Evolutionary conservation across 2,329 filamentous ascomycete genomes (phyloP).

Genomic region (Sarocladium oryzae): DNA sequence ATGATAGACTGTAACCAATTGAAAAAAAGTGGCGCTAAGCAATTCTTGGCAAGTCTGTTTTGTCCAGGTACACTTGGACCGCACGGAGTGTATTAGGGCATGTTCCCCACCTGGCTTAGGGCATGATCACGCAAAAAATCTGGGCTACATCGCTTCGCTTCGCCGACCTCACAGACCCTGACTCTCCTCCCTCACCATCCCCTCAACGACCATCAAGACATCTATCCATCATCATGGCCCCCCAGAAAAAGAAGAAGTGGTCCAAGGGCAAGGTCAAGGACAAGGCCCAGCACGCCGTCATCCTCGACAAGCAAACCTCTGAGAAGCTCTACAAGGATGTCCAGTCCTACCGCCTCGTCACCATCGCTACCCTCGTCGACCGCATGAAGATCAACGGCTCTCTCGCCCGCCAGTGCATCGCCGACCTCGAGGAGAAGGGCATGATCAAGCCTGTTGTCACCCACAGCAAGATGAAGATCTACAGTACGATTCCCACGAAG

Average conservation of each 20-base stretch:
- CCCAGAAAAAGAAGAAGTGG: constrained; percentile 49
- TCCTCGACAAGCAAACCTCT: constrained; percentile 95
- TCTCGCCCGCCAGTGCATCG: constrained; percentile 81
- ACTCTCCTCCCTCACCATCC: constrained; percentile 22
- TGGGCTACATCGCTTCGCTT: constrained; percentile 17
- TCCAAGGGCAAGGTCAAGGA: constrained; percentile 82
- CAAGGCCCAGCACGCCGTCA: constrained; percentile 99
- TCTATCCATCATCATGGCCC: constrained; percentile 12
- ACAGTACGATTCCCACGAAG: constrained; percentile 54
- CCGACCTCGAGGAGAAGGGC: constrained; percentile 95
- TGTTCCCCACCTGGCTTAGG: too few relatives aligned
- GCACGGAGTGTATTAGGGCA: too few relatives aligned
- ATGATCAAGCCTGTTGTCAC: constrained; percentile 96
- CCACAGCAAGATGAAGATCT: constrained; percentile 98
- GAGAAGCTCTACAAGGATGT: constrained; percentile 99
- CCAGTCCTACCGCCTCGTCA: constrained; percentile 99
- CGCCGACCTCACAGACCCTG: constrained; percentile 12
- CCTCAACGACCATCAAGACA: constrained; percentile 32
- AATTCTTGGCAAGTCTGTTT: too few relatives aligned
- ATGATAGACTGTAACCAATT: too few relatives aligned
- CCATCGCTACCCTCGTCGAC: constrained; percentile 96
- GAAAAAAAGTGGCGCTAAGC: too few relatives aligned
- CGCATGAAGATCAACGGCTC: constrained; percentile 99
- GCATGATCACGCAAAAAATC: too few relatives aligned
- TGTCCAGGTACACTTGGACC: too few relatives aligned